Evolutionary conservation across 208 protist species (phyloP).

Genomic region (Vickermania ingenoplastis): DNA sequence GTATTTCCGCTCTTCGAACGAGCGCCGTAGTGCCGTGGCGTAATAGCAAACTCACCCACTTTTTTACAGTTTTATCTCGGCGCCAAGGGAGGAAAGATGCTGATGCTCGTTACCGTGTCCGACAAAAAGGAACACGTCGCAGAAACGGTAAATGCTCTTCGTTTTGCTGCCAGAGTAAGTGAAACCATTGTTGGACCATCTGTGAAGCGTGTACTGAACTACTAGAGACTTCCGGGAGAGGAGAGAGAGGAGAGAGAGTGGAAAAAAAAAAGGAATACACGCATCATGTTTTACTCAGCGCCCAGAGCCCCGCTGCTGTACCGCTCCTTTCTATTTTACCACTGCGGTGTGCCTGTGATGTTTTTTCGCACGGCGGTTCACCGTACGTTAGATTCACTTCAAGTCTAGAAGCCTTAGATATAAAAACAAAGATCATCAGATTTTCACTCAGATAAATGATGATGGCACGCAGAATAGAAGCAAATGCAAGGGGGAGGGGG

Average conservation of each 20-base stretch:
- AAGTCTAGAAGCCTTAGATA: too few relatives aligned
- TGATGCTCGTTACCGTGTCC: conserved; percentile 92
- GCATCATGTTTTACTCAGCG: background rate
- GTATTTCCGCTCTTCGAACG: conserved; percentile 78
- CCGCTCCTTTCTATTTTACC: too few relatives aligned
- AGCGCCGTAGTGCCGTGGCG: conserved; percentile 81
- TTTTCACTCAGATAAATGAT: too few relatives aligned
- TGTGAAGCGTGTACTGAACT: conserved; percentile 58
- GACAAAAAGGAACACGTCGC: conserved; percentile 39
- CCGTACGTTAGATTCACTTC: too few relatives aligned
- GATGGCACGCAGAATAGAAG: too few relatives aligned
- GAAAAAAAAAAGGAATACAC: background rate
- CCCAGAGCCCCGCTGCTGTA: background rate
- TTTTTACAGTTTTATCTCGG: conserved; percentile 87
- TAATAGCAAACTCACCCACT: conserved; percentile 88
- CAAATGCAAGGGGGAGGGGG: too few relatives aligned
- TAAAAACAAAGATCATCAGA: too few relatives aligned
- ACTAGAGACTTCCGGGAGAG: conserved; percentile 9
- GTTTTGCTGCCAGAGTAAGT: conserved; percentile 89
- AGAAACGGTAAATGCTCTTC: conserved; percentile 87
- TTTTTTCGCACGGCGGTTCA: too few relatives aligned
- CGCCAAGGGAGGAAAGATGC: conserved; percentile 81
- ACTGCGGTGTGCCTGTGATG: too few relatives aligned
- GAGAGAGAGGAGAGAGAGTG: too few relatives aligned
- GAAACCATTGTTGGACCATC: conserved; percentile 77